Conservation (phyloP, 371 early-diverging fungal species). For the Rhizopus arrhizus region DNA sequence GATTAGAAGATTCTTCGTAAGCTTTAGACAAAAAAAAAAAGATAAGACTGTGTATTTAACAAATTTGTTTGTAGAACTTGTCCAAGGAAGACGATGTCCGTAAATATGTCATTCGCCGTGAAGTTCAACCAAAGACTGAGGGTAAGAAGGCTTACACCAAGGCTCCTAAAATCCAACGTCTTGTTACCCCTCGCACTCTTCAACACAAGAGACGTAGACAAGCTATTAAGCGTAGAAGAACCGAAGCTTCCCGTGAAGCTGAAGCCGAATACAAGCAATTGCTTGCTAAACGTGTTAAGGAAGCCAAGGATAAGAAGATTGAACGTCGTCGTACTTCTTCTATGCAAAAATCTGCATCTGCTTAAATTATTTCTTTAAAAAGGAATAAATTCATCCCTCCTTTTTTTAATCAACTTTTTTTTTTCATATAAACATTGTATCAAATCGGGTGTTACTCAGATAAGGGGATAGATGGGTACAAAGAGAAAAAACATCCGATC, state of each 20-base stretch:
- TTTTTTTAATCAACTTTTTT: not conserved
- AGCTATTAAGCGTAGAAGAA: conserved; percentile 84
- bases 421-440: not conserved
- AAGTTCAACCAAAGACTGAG: conserved; percentile 85
- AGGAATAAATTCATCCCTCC: not conserved
- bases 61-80: conserved; percentile 57
- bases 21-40: conserved; percentile 23
- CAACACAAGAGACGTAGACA: conserved; percentile 90
- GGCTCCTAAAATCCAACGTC: conserved; percentile 96
- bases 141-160: conserved; percentile 94
- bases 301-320: conserved; percentile 77
- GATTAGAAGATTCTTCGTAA: conserved; percentile 96
- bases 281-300: conserved; percentile 91
- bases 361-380: conserved; percentile 29
- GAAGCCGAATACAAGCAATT: conserved; percentile 93
- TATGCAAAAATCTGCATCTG: conserved; percentile 59
- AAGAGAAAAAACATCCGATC: not conserved
- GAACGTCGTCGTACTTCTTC: conserved; percentile 70
- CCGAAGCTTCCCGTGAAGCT: conserved; percentile 81
- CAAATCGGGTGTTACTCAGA: no score
- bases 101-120: conserved; percentile 97
- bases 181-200: conserved; percentile 94
- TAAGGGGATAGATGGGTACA: not conserved
- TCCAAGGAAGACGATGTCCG: conserved; percentile 97
- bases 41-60: no score